Conservation (phyloP, 352 stramenopile species). For the Pythium apleroticum region DNA sequence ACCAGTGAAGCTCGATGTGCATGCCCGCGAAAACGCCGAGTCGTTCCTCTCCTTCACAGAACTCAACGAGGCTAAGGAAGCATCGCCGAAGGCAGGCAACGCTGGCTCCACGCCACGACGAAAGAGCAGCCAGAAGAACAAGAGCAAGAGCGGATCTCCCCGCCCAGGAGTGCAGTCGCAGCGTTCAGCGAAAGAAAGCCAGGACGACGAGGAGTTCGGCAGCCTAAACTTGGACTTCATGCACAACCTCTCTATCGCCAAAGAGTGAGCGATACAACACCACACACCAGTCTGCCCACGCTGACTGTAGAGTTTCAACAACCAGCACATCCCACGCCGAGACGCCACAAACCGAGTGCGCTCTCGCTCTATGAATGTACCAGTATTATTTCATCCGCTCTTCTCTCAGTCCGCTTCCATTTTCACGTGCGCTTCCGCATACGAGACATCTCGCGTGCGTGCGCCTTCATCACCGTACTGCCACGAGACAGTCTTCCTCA, state of each 20-base stretch:
- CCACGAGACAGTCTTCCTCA: too few species aligned
- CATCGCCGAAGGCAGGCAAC: conserved; percentile 5
- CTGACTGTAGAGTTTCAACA: not conserved
- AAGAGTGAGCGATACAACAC: conserved; percentile 25
- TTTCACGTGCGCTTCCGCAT: not conserved
- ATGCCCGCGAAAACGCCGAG: conserved; percentile 6
- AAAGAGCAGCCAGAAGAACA: conserved; percentile 15
- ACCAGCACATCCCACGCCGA: not conserved
- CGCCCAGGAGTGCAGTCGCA: conserved; percentile 20
- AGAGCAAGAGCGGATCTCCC: conserved; percentile 17
- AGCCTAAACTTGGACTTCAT: conserved; percentile 86
- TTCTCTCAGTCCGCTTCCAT: not conserved
- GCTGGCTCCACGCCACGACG: conserved; percentile 2
- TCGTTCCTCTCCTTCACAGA: conserved; percentile 36
- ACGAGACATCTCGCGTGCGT: not conserved
- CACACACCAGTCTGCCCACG: not conserved
- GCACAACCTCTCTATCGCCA: conserved; percentile 38
- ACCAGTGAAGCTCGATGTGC: not conserved
- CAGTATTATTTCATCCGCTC: not conserved
- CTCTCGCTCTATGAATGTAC: not conserved
- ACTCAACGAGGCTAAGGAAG: not conserved
- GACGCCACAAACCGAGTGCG: too few species aligned
- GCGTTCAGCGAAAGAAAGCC: conserved; percentile 33
- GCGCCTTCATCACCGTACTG: too few species aligned
- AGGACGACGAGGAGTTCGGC: conserved; percentile 44